These are phyloP conservation scores for Podila epicladia DNA, from an alignment of 192 early-diverging fungal genomes.

Conservation along the genomic window DNA sequence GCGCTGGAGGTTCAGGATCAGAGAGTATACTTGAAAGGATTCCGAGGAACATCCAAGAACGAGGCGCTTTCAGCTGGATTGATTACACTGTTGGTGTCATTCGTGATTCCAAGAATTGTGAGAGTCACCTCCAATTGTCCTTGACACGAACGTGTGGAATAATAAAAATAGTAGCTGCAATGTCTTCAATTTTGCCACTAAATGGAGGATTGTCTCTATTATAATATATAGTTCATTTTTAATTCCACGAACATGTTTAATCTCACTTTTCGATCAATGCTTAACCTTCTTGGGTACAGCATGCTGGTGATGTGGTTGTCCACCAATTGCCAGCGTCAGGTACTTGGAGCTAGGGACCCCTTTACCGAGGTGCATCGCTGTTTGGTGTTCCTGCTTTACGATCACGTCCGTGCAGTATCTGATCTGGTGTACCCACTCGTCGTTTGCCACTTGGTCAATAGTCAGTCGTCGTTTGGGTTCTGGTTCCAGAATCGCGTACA, in stretches of 20 bases:
- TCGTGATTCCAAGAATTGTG: constrained; percentile 1
- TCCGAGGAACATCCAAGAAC: constrained; percentile 25
- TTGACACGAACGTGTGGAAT: too few relatives aligned
- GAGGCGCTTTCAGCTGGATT: constrained; percentile 18
- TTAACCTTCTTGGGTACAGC: constrained; percentile 25
- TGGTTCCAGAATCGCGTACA: constrained; percentile 86
- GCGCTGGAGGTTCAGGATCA: neutral
- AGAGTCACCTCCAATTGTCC: too few relatives aligned
- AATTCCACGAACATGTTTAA: too few relatives aligned
- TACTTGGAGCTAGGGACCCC: neutral
- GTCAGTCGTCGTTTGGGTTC: constrained; percentile 74
- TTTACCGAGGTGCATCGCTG: neutral
- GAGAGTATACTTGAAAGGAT: constrained; percentile 17
- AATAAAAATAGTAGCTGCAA: too few relatives aligned
- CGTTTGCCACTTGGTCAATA: constrained; percentile 75
- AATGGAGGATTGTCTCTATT: too few relatives aligned
- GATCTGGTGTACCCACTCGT: constrained; percentile 78
- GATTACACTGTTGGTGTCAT: neutral
- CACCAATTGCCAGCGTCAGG: constrained; percentile 1
- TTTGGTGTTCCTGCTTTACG: constrained; percentile 15
- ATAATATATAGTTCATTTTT: too few relatives aligned
- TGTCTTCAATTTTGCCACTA: too few relatives aligned
- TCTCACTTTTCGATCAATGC: neutral
- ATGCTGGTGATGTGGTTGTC: constrained; percentile 19
- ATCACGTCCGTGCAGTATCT: constrained; percentile 58